Conservation (phyloP, 768 basidiomycete genomes). For the Amanita exitialis region DNA sequence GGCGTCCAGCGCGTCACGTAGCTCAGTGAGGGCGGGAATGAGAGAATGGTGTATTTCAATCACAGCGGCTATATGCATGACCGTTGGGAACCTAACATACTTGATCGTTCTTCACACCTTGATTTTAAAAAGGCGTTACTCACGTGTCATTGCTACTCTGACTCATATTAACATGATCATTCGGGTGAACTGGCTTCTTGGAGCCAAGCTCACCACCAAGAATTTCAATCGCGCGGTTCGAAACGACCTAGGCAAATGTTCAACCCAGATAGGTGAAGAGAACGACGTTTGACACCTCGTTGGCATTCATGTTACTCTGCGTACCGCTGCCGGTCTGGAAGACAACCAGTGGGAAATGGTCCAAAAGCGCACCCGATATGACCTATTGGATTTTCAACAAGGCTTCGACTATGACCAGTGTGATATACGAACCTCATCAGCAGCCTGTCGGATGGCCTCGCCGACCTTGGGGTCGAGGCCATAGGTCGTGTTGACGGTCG, state of each 20-base stretch:
- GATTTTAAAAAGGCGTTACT: conserved; percentile 17
- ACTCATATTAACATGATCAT: conserved; percentile 99
- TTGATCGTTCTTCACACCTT: background rate
- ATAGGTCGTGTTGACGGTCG: conserved; percentile 81
- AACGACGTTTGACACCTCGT: conserved; percentile 51
- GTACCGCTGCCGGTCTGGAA: conserved; percentile 99
- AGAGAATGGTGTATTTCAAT: conserved; percentile 73
- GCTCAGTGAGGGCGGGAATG: conserved; percentile 76
- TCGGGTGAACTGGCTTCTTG: conserved; percentile 96
- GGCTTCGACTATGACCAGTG: background rate
- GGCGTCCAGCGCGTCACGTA: conserved; percentile 73
- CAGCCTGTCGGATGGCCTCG: conserved; percentile 82
- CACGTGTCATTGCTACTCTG: conserved; percentile 98
- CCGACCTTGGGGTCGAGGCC: conserved; percentile 85
- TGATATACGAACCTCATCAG: conserved; percentile 68
- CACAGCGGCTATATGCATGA: conserved; percentile 97
- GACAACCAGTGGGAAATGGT: conserved; percentile 96
- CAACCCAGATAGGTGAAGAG: background rate
- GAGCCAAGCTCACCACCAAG: conserved; percentile 93
- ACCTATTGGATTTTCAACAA: conserved; percentile 45
- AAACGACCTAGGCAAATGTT: conserved; percentile 65
- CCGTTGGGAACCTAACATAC: conserved; percentile 81
- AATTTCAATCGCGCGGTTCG: conserved; percentile 95
- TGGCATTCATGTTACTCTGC: conserved; percentile 99
- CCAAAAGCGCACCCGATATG: conserved; percentile 88